Base-by-base conservation (phyloP, 192 early-diverging fungal species). In the Dissophora globulifera region DNA sequence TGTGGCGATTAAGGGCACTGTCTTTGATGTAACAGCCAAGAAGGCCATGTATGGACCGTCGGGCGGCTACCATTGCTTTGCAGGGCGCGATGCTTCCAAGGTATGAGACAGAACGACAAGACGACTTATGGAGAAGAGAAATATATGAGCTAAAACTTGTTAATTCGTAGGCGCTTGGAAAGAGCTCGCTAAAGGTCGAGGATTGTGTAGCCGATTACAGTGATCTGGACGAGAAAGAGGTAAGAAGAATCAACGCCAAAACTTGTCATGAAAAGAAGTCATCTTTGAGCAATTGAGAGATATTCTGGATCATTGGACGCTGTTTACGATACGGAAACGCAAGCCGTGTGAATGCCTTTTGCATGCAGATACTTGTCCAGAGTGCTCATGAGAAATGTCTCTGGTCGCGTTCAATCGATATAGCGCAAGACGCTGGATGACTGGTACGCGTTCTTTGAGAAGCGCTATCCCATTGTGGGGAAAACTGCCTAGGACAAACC, bases 1-100 rank as follows among this genome's bases (percentile, higher is more conserved):
- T 63, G 82, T 95, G n/a, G 94, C 91, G 4, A 81, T 95, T 53
- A 95, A 94, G 78, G 91, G 94, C 10, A 88, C 81, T 51, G 85
- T 95, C 8, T 95, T 89, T 65, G 92, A 95, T 83, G 92, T 95
- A 22, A 81, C 88, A 1, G 30, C 49, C 49, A 86, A 88, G 52
- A 79, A 80, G 25, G 84, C 83, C 33, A 83, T 86, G 81, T 95
- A 95, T 80, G 75, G 80, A 23, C 86, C 87, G 5, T 86, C 83
- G 3, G 62, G 58, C n/a, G 89, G 89, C 47, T 95, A 95, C 75
- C 69, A 79, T 50, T 80, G 88, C 25, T 94, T 95, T 79, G 90
- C 93, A 23, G 94, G 94, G 20, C 90, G 91, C 80, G 94, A 94
- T 74, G 89, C 90, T 16, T 91, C 88, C 11, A 87, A 81, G 81